Evolutionary conservation across 345 rosid genomes (phyloP).

Genomic region (Cardamine occulta): DNA sequence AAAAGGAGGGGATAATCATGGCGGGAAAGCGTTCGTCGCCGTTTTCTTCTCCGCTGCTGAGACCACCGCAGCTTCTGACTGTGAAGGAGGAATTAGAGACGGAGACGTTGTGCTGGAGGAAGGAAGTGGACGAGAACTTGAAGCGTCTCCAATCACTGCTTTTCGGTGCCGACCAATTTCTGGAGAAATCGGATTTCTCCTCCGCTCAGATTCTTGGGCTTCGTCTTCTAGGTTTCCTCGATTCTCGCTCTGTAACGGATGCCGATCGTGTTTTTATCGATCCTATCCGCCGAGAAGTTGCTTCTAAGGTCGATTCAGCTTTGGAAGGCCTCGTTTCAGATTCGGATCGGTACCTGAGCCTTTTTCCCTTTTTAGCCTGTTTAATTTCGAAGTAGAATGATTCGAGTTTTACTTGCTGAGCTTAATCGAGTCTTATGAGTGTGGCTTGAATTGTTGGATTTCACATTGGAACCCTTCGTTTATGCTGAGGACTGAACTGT

Average conservation of each 20-base stretch:
- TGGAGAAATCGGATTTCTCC: conserved; percentile 70
- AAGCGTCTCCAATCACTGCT: conserved; percentile 86
- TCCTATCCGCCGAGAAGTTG: conserved; percentile 72
- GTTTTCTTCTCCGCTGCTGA: conserved; percentile 43
- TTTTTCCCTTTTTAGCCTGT: not conserved
- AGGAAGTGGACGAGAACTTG: conserved; percentile 71
- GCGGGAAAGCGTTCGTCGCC: conserved; percentile 61
- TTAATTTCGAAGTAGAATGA: not conserved
- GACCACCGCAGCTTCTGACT: conserved; percentile 31
- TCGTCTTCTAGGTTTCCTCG: conserved; percentile 89
- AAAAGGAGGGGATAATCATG: conserved; percentile 32
- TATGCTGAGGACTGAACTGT: not conserved
- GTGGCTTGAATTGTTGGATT: conserved; percentile 17
- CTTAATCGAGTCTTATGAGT: conserved; percentile 1
- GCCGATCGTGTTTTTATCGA: conserved; percentile 59
- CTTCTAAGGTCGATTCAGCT: conserved; percentile 65
- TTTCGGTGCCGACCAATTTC: conserved; percentile 76
- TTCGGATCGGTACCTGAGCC: conserved; percentile 67
- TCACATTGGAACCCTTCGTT: not conserved
- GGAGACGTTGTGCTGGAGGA: conserved; percentile 59
- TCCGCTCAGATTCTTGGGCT: conserved; percentile 75
- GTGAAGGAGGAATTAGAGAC: conserved; percentile 45
- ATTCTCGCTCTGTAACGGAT: conserved; percentile 65
- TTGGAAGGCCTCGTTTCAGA: conserved; percentile 63
- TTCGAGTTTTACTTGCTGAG: not conserved